Evolutionary conservation across 441 rosid species (phyloP), one percentile per base, ranked within the genome.

Genomic region (Pelargonium fulgidum): DNA sequence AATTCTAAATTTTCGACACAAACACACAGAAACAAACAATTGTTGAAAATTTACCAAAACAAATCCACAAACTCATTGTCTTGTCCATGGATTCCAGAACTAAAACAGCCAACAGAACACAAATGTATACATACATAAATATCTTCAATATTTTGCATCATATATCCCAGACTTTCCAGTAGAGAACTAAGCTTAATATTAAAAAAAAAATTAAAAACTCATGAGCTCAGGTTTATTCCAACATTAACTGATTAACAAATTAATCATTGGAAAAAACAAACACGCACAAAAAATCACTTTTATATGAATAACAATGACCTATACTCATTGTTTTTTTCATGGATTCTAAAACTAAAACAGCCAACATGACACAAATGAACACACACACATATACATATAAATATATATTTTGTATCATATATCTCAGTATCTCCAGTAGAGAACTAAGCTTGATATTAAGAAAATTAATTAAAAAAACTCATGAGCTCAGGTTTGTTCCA

Each of bases 41-140:
- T 39, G 42, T 39, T 39, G 42, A 39, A 39, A 39, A 6, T 39
- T 39, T 39, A 39, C 42, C 42, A 39, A 39, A 39, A 39, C 42
- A 39, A 39, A 39, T 39, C 42, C 8, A 1, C 10, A 39, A 7
- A 39, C 10, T 39, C 42, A 7, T 6, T 39, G 42, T 1, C 42
- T 39, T 39, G 7, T 7, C 0, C 9, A 39, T 61, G n/a, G 36
- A 61, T 24, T 61, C 39, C 11, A 61, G 24, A 24, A 61, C 36
- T 61, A 61, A 56, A 59, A 61, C 64, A 39, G 42, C 42, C 42
- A 39, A 39, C 62, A 56, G 3, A 10, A 56, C 20, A 56, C 20
- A 17, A 17, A 56, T 56, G 20, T 3, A 16, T 5, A 56, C 3
- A 56, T 36, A 36, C 3, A 29, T 4, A 29, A 3, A 29, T 29